Percentiles rank a stretch among this genome's conserved stretches.
Evolutionary conservation across 805 yeast species (phyloP).

Genomic region (Ogataea trehalophila): DNA sequence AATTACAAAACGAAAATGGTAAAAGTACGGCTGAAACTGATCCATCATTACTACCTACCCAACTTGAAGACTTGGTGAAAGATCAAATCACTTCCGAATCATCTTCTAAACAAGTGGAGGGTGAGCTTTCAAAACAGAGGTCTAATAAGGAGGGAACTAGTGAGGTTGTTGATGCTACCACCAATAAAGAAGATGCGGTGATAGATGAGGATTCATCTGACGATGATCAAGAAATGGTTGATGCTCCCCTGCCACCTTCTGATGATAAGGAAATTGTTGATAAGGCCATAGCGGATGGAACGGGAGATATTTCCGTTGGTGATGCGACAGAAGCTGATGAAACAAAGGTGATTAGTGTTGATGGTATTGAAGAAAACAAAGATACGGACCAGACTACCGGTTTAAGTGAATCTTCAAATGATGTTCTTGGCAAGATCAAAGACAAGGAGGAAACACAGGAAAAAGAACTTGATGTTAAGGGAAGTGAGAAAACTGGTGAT

Average conservation of each 20-base stretch:
- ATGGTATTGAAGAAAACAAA: no score
- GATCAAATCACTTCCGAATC: neutral
- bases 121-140: neutral
- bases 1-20: neutral
- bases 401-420: no score
- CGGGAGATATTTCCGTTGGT: constrained; percentile 1
- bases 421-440: no score
- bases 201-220: constrained; percentile 8
- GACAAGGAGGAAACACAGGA: no score
- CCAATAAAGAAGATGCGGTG: neutral
- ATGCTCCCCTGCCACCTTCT: constrained; percentile 12
- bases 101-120: neutral
- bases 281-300: neutral
- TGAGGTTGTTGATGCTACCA: neutral
- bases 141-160: neutral
- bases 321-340: no score
- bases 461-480: no score
- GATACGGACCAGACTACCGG: no score
- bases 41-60: neutral
- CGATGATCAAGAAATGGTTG: constrained; percentile 17
- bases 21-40: neutral
- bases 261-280: constrained; percentile 8
- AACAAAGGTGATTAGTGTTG: no score
- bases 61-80: neutral
- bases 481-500: no score